A percentile compares a stretch with the other conserved stretches of the same genome.
Evolutionary conservation across 352 stramenopile species (phyloP).

Genomic region (Plasmopara viticola): DNA sequence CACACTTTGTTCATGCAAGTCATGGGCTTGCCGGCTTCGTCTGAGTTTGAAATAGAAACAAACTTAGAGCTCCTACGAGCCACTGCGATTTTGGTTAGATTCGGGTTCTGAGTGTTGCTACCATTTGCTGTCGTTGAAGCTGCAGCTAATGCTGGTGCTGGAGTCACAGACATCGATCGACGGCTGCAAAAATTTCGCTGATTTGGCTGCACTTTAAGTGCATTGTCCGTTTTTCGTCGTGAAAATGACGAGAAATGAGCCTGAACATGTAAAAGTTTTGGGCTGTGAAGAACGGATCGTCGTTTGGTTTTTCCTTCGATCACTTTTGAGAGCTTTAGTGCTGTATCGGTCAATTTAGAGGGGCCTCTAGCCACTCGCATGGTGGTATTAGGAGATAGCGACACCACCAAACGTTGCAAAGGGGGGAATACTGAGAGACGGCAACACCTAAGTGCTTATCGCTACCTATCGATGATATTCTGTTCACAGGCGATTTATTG

Average conservation of each 20-base stretch:
- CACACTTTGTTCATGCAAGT: conserved; percentile 27
- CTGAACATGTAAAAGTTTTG: conserved; percentile 30
- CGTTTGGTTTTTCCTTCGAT: conserved; percentile 59
- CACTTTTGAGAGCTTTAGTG: conserved; percentile 55
- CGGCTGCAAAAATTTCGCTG: conserved; percentile 9
- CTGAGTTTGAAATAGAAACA: conserved; percentile 1
- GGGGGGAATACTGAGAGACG: too few relatives aligned
- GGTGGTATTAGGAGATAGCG: not conserved
- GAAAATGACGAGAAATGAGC: conserved; percentile 27
- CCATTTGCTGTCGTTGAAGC: not conserved
- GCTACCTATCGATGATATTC: not conserved
- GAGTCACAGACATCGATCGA: conserved; percentile 19
- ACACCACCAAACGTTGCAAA: too few relatives aligned
- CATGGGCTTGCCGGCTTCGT: conserved; percentile 7
- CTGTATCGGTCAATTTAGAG: conserved; percentile 46
- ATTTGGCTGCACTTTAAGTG: not conserved
- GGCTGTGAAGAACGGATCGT: conserved; percentile 26
- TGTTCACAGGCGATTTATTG: not conserved
- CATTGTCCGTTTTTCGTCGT: conserved; percentile 10
- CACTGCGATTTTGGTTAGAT: not conserved
- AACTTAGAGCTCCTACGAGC: conserved; percentile 12
- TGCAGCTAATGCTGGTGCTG: conserved; percentile 21
- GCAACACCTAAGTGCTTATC: too few relatives aligned
- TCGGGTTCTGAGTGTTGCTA: not conserved
- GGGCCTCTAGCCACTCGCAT: conserved; percentile 5